phyloP scores from a whole-genome alignment of 768 basidiomycete species.

The Boletellus sp. region DNA sequence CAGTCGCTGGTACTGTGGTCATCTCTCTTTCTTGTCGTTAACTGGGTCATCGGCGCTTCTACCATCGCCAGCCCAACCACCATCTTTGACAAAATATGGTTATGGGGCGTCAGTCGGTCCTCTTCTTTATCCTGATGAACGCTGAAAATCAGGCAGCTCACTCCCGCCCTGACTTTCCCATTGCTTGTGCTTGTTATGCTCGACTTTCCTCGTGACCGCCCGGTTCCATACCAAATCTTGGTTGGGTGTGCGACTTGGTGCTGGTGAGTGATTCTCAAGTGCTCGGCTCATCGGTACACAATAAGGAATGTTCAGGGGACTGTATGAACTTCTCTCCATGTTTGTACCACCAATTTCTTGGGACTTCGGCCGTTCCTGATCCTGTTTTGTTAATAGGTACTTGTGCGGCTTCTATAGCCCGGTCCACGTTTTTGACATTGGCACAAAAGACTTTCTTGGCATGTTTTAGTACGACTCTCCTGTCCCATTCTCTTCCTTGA shows the following conservation, averaged over 20 bases:
- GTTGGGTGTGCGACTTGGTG: constrained; percentile 58
- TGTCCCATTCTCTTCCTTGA: neutral
- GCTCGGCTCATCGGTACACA: neutral
- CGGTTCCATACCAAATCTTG: constrained; percentile 57
- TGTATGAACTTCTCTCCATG: constrained; percentile 57
- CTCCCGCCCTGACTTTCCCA: constrained; percentile 58
- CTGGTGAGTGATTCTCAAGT: constrained; percentile 41
- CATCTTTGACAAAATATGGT: constrained; percentile 56
- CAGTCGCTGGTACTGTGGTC: constrained; percentile 60
- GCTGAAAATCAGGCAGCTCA: constrained; percentile 36
- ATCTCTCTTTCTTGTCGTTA: constrained; percentile 58
- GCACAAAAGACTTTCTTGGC: constrained; percentile 37
- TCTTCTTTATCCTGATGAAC: constrained; percentile 2
- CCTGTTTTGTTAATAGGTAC: constrained; percentile 26
- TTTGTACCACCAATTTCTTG: constrained; percentile 14
- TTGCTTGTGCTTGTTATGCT: constrained; percentile 62
- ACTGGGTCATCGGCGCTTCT: constrained; percentile 62
- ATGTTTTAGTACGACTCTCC: constrained; percentile 33
- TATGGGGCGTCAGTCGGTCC: constrained; percentile 46
- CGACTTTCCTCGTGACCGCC: constrained; percentile 66
- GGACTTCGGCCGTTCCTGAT: constrained; percentile 9
- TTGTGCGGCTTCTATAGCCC: constrained; percentile 42
- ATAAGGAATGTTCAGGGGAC: constrained; percentile 39
- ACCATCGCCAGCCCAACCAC: constrained; percentile 45
- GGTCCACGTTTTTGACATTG: constrained; percentile 38